Conservation (phyloP, 768 basidiomycete genomes). For the Sporobolomyces pararoseus region DNA sequence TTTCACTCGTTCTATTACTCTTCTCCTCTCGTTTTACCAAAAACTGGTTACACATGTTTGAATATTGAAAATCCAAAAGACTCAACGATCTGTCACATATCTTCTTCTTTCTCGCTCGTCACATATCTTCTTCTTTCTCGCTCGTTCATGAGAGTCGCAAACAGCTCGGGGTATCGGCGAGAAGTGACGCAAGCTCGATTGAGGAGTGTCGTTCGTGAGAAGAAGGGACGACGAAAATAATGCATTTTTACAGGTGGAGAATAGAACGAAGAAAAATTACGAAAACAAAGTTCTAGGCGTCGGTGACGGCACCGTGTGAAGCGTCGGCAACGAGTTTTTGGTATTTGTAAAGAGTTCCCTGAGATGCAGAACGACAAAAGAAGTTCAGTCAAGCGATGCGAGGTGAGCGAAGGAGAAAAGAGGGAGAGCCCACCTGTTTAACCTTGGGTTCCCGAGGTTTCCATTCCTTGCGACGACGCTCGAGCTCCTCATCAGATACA, state of each 20-base stretch:
- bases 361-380: conserved; percentile 34
- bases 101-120: too few relatives aligned
- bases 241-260: too few relatives aligned
- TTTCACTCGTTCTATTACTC: neutral
- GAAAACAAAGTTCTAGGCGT: conserved; percentile 56
- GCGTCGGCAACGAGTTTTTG: conserved; percentile 82
- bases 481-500: conserved; percentile 75
- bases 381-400: neutral
- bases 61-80: conserved; percentile 18
- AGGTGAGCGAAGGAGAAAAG: neutral
- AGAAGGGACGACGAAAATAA: too few relatives aligned
- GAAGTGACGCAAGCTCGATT: too few relatives aligned
- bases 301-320: conserved; percentile 86
- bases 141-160: too few relatives aligned
- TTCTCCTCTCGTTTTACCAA: neutral
- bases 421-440: conserved; percentile 50
- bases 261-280: neutral
- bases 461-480: conserved; percentile 68
- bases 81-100: conserved; percentile 14
- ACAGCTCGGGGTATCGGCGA: too few relatives aligned
- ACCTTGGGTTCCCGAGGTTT: conserved; percentile 79
- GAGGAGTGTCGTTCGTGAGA: too few relatives aligned
- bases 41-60: neutral
- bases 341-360: conserved; percentile 64
- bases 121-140: too few relatives aligned